Base-by-base conservation (phyloP, 1,284 basidiomycete species). In the Veloboletus limbatus region DNA sequence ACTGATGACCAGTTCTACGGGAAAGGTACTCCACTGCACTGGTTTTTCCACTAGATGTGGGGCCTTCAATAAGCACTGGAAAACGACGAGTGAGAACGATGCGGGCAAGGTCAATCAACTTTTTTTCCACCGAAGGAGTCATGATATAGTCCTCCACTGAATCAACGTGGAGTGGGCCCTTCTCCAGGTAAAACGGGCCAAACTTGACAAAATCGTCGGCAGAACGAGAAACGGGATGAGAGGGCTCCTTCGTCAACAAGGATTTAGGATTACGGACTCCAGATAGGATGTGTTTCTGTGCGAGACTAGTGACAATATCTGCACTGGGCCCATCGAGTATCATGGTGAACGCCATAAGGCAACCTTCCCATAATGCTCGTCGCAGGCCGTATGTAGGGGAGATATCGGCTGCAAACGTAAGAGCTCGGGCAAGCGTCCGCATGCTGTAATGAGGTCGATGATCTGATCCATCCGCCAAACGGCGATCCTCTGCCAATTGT, bases 291-390 rank as follows among this genome's bases (percentile, higher is more conserved):
- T 94, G 79, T 57, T 82, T 84, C 54, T 88, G 83, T 10, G 88
- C 86, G 11, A 95, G 72, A 11, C 69, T 70, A 6, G 76, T 79
- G 3, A 92, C 90, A n/a, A 79, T 65, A 39, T 77, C 73, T 0
- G 82, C 77, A 58, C 92, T 94, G n/a, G 76, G 69, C 1, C 71
- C 72, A 58, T 98, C 92, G 31, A 99, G 77, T 2, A 89, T 82
- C 91, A 97, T 97, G 4, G 92, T 97, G 68, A 99, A 99, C 0
- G 93, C 86, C 97, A 99, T 99, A 52, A 96, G 64, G 62, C 91
- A 94, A 3, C 96, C 96, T 68, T 99, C 97, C 88, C 92, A 98
- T 14, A 99, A 73, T 1, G 92, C 87, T 27, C 97, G 76, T 35
- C 94, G 82, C 13, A 97, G 70, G 18, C 92, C 86, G 56, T 93